Conservation (phyloP, 371 early-diverging fungal species). For the Rhizopus arrhizus region DNA sequence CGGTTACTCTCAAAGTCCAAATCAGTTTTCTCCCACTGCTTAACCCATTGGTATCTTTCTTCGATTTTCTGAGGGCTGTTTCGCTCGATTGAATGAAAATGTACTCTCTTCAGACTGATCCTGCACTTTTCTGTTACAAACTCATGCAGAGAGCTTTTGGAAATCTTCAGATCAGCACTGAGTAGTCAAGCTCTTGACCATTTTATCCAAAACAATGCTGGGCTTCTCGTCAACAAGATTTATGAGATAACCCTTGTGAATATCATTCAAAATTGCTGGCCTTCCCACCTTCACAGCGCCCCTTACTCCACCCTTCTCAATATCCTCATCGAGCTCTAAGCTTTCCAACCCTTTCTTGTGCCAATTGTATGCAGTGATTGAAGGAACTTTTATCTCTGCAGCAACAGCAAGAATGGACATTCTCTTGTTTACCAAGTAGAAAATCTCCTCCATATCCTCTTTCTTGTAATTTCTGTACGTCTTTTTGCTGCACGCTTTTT, state of each 20-base stretch:
- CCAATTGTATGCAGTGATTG: slow-evolving; percentile 10
- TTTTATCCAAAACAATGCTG: slow-evolving; percentile 18
- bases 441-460: background rate
- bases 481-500: slow-evolving; percentile 1
- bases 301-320: background rate
- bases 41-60: slow-evolving; percentile 8
- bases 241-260: slow-evolving; percentile 7
- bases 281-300: slow-evolving; percentile 13
- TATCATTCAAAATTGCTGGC: background rate
- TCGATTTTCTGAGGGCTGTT: slow-evolving; percentile 5
- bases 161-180: slow-evolving; percentile 2
- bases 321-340: slow-evolving; percentile 3
- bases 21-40: slow-evolving; percentile 4
- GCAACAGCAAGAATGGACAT: too few relatives aligned
- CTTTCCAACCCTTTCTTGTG: slow-evolving; percentile 8
- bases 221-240: background rate
- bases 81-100: background rate
- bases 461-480: background rate
- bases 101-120: slow-evolving; percentile 7
- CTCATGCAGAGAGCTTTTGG: slow-evolving; percentile 9
- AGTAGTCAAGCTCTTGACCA: slow-evolving; percentile 2
- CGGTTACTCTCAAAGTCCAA: slow-evolving; percentile 15
- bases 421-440: background rate
- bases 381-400: too few relatives aligned
- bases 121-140: slow-evolving; percentile 3